phyloP scores from a whole-genome alignment of 352 stramenopile genomes.

The Phytopythium ostracodes region DNA sequence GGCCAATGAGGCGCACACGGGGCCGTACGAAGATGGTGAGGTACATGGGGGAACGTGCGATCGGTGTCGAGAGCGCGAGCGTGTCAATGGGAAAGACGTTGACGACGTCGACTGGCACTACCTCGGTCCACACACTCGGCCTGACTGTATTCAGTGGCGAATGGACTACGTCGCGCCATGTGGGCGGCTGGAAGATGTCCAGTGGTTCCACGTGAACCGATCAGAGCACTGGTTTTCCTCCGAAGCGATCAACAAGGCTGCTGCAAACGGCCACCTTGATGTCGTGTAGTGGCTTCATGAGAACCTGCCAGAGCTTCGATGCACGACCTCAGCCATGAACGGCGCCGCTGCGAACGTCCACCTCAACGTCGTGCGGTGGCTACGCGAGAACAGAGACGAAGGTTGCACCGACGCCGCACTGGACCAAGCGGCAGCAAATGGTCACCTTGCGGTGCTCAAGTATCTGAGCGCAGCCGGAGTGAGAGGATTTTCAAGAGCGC shows the following conservation, averaged over 20 bases:
- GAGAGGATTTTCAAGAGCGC: not conserved
- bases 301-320: not conserved
- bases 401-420: not conserved
- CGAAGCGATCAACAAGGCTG: not conserved
- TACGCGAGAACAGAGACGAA: not conserved
- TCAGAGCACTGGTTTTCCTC: not conserved
- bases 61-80: no score
- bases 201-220: not conserved
- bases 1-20: not conserved
- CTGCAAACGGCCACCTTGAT: not conserved
- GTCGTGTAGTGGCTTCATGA: slow-evolving; percentile 2
- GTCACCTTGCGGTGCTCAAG: not conserved
- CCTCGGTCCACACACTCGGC: not conserved
- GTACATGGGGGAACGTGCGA: not conserved
- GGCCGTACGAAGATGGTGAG: not conserved
- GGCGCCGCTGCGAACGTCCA: not conserved
- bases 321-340: not conserved
- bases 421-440: not conserved
- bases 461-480: not conserved
- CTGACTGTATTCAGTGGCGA: not conserved
- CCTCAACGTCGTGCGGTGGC: not conserved
- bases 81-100: no score
- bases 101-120: not conserved
- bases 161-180: not conserved
- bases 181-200: not conserved